phyloP scores from a whole-genome alignment of 495 filamentous ascomycete genomes.

The Xylaria curta region DNA sequence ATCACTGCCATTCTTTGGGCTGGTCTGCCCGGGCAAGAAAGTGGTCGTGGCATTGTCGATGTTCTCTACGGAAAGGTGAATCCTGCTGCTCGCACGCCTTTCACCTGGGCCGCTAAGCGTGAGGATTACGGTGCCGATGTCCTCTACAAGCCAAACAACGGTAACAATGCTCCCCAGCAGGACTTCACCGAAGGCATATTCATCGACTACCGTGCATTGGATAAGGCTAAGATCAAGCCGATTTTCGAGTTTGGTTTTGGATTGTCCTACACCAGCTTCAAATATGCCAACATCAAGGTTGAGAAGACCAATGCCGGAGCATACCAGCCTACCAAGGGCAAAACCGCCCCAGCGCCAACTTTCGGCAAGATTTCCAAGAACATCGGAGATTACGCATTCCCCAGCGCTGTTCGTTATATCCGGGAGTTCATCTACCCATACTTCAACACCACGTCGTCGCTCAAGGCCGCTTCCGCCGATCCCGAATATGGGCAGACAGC shows the following conservation, averaged over 20 bases:
- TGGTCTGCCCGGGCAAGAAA: constrained; percentile 90
- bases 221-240: constrained; percentile 74
- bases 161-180: constrained; percentile 71
- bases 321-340: constrained; percentile 73
- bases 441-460: constrained; percentile 76
- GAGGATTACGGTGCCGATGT: constrained; percentile 78
- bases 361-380: constrained; percentile 71
- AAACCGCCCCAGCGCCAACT: constrained; percentile 68
- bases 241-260: constrained; percentile 94
- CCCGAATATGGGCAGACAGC: constrained; percentile 69
- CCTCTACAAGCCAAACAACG: constrained; percentile 77
- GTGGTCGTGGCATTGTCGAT: constrained; percentile 87
- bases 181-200: constrained; percentile 87
- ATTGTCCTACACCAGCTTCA: constrained; percentile 85
- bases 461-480: constrained; percentile 64
- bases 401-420: constrained; percentile 59
- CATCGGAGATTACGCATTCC: constrained; percentile 76
- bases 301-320: constrained; percentile 51
- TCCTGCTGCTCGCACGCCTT: constrained; percentile 83
- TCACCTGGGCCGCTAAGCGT: constrained; percentile 80
- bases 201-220: constrained; percentile 93
- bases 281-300: constrained; percentile 77
- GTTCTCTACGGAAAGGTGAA: constrained; percentile 90
- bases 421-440: constrained; percentile 85
- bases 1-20: constrained; percentile 95